Evolutionary conservation across 23 red algal species (phyloP), one percentile per base, ranked within the genome.

Genomic region (Agarophyton chilense): DNA sequence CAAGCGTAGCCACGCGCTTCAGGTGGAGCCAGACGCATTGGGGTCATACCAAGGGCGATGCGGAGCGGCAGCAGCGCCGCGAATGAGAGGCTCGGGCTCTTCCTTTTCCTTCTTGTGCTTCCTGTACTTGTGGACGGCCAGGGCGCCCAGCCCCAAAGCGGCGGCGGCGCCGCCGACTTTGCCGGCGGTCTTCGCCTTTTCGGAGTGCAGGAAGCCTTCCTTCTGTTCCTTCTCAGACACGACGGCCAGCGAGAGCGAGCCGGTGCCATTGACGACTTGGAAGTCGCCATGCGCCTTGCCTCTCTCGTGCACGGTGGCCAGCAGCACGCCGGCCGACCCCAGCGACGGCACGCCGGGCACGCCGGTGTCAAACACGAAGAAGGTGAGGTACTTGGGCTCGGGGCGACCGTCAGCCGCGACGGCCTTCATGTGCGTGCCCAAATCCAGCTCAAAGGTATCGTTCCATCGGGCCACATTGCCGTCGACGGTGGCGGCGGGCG

Each of bases 341-440:
- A 88, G 83, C 45, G 83, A 72, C 39, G 83, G 83, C 55, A 88
- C 83, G 66, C 66, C 83, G n/a, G 34, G 66, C 49, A 44, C 52
- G 65, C 83, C 83, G 34, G 83, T 88, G 55, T 88, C 83, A 42
- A 88, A 88, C 45, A 77, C 65, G 83, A 88, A 88, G 52, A 88
- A 88, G 28, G 83, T 88, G 50, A 88, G 51, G 52, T 88, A 88
- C 40, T 61, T 88, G 70, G 83, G 83, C 83, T 76, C 83, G 29
- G 65, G 65, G 29, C 54, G 44, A 10, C 70, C 66, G 45, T 62
- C 83, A 14, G 83, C 83, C 43, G 32, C 66, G 10, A 88, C 4
- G 0, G 63, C 22, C 55, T 88, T 88, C 14, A 77, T 28, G 21
- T 76, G 36, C 40, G 83, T 58, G 31, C 66, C 60, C 8, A 88